Evolutionary conservation across 768 basidiomycete genomes (phyloP).

Genomic region (Kwoniella bestiolae): DNA sequence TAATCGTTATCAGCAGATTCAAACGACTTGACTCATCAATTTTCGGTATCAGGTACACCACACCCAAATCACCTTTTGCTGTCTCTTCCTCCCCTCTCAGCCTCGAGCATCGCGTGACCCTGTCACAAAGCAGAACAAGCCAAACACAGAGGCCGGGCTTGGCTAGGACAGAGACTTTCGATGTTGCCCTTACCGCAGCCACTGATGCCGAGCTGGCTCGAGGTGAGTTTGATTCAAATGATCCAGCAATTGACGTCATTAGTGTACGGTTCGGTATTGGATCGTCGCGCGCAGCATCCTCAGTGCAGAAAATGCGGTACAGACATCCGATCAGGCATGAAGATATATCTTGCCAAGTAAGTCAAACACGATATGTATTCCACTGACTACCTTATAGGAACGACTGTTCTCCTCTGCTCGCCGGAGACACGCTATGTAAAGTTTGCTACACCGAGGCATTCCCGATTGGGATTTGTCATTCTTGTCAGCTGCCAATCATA

Average conservation of each 20-base stretch:
- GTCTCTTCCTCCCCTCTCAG: background rate
- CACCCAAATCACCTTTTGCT: constrained; percentile 1
- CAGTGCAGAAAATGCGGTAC: constrained; percentile 12
- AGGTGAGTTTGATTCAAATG: constrained; percentile 7
- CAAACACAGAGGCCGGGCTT: background rate
- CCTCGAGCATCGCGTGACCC: background rate
- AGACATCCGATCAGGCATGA: constrained; percentile 22
- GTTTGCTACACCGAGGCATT: constrained; percentile 16
- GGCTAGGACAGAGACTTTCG: constrained; percentile 14
- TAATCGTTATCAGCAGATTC: background rate
- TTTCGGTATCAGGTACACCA: constrained; percentile 13
- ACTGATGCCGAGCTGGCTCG: constrained; percentile 21
- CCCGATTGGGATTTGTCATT: constrained; percentile 10
- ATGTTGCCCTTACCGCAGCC: constrained; percentile 4
- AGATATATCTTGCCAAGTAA: constrained; percentile 27
- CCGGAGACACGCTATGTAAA: constrained; percentile 20
- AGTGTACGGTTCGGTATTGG: constrained; percentile 27
- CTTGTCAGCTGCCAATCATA: constrained; percentile 19
- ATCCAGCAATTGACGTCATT: background rate
- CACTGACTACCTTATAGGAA: constrained; percentile 2
- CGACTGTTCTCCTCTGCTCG: background rate
- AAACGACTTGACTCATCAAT: background rate
- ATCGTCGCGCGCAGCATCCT: constrained; percentile 19
- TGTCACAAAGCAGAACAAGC: background rate
- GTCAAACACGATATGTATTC: background rate